These are phyloP conservation scores for Heterobasidion parviporum DNA, from an alignment of 1,284 basidiomycete species.

Conservation along the genomic window DNA sequence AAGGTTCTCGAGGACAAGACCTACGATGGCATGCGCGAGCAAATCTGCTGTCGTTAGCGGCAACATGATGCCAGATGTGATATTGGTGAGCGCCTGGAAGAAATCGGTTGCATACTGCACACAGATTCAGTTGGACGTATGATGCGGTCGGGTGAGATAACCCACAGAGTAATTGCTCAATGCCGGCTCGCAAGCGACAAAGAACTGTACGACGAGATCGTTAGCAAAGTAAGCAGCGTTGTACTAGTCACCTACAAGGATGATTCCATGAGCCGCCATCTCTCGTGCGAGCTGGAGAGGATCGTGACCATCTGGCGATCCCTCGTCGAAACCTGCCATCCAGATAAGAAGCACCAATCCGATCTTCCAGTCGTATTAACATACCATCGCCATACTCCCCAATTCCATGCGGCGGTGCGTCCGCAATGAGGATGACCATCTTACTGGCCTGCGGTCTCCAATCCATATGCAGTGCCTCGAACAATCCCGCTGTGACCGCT, in stretches of 20 bases:
- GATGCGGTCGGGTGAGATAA: constrained; percentile 10
- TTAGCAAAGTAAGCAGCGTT: not conserved
- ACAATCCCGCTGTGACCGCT: constrained; percentile 91
- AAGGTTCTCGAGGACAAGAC: constrained; percentile 94
- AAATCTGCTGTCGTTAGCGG: constrained; percentile 94
- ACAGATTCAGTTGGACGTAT: constrained; percentile 17
- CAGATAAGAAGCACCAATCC: constrained; percentile 7
- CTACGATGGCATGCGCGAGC: constrained; percentile 95
- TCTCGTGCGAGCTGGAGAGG: constrained; percentile 80
- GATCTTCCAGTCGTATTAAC: constrained; percentile 12
- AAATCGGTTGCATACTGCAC: constrained; percentile 87
- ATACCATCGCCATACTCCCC: constrained; percentile 89
- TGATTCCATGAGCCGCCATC: constrained; percentile 90
- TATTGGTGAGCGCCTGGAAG: constrained; percentile 86
- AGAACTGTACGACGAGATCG: constrained; percentile 55
- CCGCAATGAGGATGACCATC: constrained; percentile 94
- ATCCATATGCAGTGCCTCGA: constrained; percentile 80
- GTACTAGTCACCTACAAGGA: constrained; percentile 48
- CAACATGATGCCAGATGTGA: constrained; percentile 92
- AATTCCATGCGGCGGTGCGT: constrained; percentile 95
- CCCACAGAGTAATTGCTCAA: constrained; percentile 86
- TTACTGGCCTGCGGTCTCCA: constrained; percentile 89
- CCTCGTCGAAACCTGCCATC: constrained; percentile 74
- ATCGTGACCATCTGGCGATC: constrained; percentile 90
- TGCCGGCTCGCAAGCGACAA: constrained; percentile 97